These are phyloP conservation scores for Streptanthus diversifolius DNA, from an alignment of 345 rosid genomes.

Conservation along the genomic window DNA sequence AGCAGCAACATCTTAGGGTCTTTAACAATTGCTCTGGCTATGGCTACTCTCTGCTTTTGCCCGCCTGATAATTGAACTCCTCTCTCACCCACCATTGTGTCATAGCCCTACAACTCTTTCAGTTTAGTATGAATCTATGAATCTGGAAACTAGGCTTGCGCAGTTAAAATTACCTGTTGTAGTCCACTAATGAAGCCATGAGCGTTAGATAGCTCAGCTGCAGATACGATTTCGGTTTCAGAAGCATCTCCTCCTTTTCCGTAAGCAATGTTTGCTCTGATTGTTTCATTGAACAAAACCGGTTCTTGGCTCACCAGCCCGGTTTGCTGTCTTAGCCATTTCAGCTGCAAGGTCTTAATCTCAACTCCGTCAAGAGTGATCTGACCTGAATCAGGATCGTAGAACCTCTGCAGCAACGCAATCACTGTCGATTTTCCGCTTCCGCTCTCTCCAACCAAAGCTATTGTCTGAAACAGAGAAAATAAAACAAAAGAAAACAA, in stretches of 20 bases:
- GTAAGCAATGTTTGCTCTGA: constrained; percentile 73
- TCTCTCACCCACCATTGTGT: constrained; percentile 68
- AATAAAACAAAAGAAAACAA: not conserved
- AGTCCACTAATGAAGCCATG: constrained; percentile 76
- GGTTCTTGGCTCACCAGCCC: constrained; percentile 88
- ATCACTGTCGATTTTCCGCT: constrained; percentile 79
- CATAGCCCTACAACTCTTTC: constrained; percentile 48
- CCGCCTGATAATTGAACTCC: constrained; percentile 74
- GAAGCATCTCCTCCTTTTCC: constrained; percentile 69
- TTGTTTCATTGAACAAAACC: constrained; percentile 60
- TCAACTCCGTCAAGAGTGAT: constrained; percentile 71
- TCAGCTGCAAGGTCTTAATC: constrained; percentile 52
- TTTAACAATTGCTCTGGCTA: constrained; percentile 68
- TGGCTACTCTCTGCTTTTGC: constrained; percentile 77
- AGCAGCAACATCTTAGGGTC: constrained; percentile 57
- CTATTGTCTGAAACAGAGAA: constrained; percentile 53
- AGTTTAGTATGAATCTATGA: not conserved
- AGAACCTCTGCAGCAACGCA: constrained; percentile 67
- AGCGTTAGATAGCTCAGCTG: constrained; percentile 73
- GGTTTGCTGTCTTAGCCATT: constrained; percentile 79
- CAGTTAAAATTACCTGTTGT: constrained; percentile 51
- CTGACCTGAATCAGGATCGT: constrained; percentile 71
- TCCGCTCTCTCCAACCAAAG: constrained; percentile 88
- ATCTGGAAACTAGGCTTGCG: not conserved
- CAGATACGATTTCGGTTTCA: constrained; percentile 64